Conservation (phyloP, 495 filamentous ascomycete genomes). For the Penicillium pulvis region DNA sequence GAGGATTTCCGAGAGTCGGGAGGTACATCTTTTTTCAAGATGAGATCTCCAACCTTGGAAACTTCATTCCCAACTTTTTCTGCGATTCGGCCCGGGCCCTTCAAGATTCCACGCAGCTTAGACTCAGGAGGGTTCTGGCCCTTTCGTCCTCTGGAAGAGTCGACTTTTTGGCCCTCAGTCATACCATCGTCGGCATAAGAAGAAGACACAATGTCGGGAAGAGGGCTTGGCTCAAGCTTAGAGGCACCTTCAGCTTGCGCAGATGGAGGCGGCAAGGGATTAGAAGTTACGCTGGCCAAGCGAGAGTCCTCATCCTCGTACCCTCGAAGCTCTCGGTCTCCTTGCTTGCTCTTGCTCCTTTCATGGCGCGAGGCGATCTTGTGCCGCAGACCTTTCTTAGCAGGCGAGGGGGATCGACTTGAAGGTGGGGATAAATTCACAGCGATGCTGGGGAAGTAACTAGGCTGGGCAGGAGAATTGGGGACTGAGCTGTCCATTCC, state of each 20-base stretch:
- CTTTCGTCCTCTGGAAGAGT: conserved; percentile 30
- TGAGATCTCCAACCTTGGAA: conserved; percentile 56
- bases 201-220: conserved; percentile 33
- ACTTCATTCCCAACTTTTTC: conserved; percentile 59
- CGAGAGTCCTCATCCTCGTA: conserved; percentile 28
- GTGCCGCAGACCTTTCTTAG: conserved; percentile 46
- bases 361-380: conserved; percentile 48
- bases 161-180: conserved; percentile 18
- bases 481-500: conserved; percentile 50
- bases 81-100: conserved; percentile 54
- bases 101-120: conserved; percentile 55
- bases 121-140: conserved; percentile 35
- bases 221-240: conserved; percentile 35
- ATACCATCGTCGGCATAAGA: conserved; percentile 30
- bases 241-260: conserved; percentile 20
- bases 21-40: conserved; percentile 51
- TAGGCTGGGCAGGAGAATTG: conserved; percentile 43
- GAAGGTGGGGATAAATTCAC: conserved; percentile 56
- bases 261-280: conserved; percentile 12
- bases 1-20: conserved; percentile 43
- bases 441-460: conserved; percentile 59
- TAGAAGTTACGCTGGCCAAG: conserved; percentile 21
- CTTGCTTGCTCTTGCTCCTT: conserved; percentile 45
- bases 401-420: conserved; percentile 55
- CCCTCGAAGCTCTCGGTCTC: conserved; percentile 25